phyloP scores from a whole-genome alignment of 2,329 filamentous ascomycete genomes.

The Juglanconis oblonga region DNA sequence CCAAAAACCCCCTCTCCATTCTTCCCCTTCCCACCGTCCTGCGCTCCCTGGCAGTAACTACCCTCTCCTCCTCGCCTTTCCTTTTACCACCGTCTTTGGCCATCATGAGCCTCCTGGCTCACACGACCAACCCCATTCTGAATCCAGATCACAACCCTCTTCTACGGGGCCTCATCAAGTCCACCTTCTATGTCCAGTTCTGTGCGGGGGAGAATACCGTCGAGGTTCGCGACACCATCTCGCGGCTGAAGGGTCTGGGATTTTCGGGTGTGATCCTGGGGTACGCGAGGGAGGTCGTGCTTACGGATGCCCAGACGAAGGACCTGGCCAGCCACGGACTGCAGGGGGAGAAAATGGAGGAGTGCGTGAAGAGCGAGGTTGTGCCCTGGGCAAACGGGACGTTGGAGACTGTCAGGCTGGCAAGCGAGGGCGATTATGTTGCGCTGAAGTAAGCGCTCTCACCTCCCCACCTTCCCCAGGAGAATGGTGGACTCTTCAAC shows the following conservation, averaged over 20 bases:
- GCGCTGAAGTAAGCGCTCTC: slow-evolving; percentile 55
- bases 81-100: slow-evolving; percentile 69
- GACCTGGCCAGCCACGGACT: slow-evolving; percentile 39
- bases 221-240: slow-evolving; percentile 66
- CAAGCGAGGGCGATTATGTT: slow-evolving; percentile 66
- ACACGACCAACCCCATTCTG: slow-evolving; percentile 63
- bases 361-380: slow-evolving; percentile 58
- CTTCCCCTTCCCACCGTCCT: slow-evolving; percentile 65
- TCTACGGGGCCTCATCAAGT: slow-evolving; percentile 68
- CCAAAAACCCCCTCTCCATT: slow-evolving; percentile 53
- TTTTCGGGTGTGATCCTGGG: slow-evolving; percentile 82
- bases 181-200: slow-evolving; percentile 88
- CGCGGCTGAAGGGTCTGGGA: slow-evolving; percentile 67
- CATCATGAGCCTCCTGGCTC: slow-evolving; percentile 66
- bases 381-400: slow-evolving; percentile 71
- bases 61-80: slow-evolving; percentile 66
- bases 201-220: slow-evolving; percentile 74
- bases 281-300: slow-evolving; percentile 79
- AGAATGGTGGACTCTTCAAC: neutral
- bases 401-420: slow-evolving; percentile 69
- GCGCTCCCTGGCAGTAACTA: slow-evolving; percentile 66
- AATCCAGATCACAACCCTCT: slow-evolving; percentile 74
- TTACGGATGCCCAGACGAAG: slow-evolving; percentile 52
- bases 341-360: slow-evolving; percentile 45
- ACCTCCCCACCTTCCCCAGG: too few species aligned